Evolutionary conservation across 805 yeast genomes (phyloP).

Genomic region (Myxozyma udenii): DNA sequence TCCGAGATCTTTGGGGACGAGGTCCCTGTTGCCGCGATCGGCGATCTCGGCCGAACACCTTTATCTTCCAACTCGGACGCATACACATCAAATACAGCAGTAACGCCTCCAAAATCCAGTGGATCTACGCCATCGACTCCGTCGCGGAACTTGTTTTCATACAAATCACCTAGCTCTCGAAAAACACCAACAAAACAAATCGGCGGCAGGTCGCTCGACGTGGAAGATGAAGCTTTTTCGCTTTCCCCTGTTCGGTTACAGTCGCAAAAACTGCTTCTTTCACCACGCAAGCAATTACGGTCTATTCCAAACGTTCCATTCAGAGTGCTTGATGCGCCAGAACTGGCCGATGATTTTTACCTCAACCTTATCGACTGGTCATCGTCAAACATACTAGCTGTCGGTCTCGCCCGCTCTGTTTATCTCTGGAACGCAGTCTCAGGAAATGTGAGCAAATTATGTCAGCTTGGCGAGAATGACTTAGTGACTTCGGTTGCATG

Average conservation of each 20-base stretch:
- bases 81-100: constrained; percentile 1
- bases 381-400: constrained; percentile 79
- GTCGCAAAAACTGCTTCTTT: constrained; percentile 69
- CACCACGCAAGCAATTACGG: constrained; percentile 78
- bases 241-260: constrained; percentile 86
- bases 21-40: constrained; percentile 47
- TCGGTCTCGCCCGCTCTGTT: constrained; percentile 82
- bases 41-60: constrained; percentile 34
- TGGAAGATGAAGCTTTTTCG: constrained; percentile 73
- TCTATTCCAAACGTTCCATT: constrained; percentile 83
- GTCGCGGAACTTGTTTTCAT: constrained; percentile 66
- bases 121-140: constrained; percentile 35
- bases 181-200: constrained; percentile 45
- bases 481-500: constrained; percentile 80
- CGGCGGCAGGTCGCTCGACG: constrained; percentile 39
- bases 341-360: constrained; percentile 88
- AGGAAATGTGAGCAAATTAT: constrained; percentile 76
- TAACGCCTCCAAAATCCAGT: constrained; percentile 25
- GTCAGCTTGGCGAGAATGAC: constrained; percentile 68
- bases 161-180: constrained; percentile 58
- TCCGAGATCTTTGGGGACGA: constrained; percentile 91
- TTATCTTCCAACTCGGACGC: constrained; percentile 21
- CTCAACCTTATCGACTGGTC: constrained; percentile 95
- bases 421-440: constrained; percentile 87
- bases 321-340: constrained; percentile 94